Evolutionary conservation across 2,329 filamentous ascomycete species (phyloP), one percentile per base, ranked within the genome.

Genomic region (Alternaria triticimaculans): DNA sequence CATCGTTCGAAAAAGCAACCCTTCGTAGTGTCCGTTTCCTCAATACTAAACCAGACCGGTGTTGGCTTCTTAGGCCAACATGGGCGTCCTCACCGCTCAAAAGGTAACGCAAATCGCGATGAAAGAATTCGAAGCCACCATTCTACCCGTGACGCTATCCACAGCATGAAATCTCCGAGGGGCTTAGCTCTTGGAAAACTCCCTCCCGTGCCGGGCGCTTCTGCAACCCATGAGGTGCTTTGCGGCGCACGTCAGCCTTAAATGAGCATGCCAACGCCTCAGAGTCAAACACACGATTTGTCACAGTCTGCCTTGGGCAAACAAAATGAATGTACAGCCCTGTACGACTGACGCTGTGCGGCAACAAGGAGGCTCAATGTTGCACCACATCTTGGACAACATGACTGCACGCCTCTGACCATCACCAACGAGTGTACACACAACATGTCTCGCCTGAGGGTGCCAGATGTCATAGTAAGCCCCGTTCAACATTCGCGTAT

Each of bases 301-400:
- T 60, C 50, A 25, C 25, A 60, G 58, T 62, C 60, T 62, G 60
- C 60, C 60, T 62, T 53, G 55, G 37, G 46, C 41, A 49, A 61
- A 41, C 48, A 54, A n/a, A 54, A n/a, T 46, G 20, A 11, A 11
- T 58, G 41, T 58, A 62, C 55, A 54, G 48, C 54, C 28, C 48
- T 11, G 59, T 30, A 23, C 54, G 46, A 62, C 46, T 45, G 54
- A 33, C 37, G 20, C 37, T 41, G 45, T 58, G 46, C 23, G n/a
- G 23, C 50, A 49, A 23, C 33, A 49, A 23, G 28, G 54, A 57
- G 33, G 41, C 48, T 58, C 20, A 43, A 41, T 62, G 60, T 62
- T 54, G 14, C 60, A 58, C 60, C 18, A 44, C 55, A 10, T 58
- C 12, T 41, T 33, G n/a, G 21, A 30, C 21, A 20, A 56, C 45